Evolutionary conservation across 495 filamentous ascomycete genomes (phyloP).

Genomic region (Sporormia fimetaria): DNA sequence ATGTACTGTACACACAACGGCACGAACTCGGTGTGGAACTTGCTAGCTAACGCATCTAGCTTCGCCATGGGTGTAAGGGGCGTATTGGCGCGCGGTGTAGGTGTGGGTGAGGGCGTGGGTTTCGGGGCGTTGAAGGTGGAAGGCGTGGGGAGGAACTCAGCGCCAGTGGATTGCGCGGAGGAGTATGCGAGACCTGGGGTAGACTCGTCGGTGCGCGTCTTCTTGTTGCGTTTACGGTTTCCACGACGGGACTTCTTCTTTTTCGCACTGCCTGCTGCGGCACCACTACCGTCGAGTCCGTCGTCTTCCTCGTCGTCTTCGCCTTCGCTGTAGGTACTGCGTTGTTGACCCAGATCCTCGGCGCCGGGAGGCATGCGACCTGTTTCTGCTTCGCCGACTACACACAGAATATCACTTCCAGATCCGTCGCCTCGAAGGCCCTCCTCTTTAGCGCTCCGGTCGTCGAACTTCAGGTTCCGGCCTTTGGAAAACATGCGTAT

Average conservation of each 20-base stretch:
- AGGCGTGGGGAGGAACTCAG: constrained; percentile 16
- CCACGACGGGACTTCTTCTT: constrained; percentile 22
- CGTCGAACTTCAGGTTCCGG: constrained; percentile 56
- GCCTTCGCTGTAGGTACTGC: constrained; percentile 34
- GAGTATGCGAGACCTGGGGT: constrained; percentile 27
- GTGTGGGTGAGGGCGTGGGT: constrained; percentile 21
- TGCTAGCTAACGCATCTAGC: constrained; percentile 53
- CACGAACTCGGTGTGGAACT: constrained; percentile 54
- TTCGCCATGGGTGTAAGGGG: constrained; percentile 53
- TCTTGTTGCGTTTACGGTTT: constrained; percentile 20
- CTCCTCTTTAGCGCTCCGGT: constrained; percentile 55
- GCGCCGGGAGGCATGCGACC: constrained; percentile 16
- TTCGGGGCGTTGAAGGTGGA: constrained; percentile 38
- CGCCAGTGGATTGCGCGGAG: constrained; percentile 11
- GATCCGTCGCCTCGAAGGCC: constrained; percentile 52
- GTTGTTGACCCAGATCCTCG: constrained; percentile 15
- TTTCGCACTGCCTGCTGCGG: constrained; percentile 1
- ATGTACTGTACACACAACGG: constrained; percentile 58
- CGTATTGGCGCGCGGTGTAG: constrained; percentile 27
- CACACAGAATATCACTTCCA: constrained; percentile 62
- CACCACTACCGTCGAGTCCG: constrained; percentile 17
- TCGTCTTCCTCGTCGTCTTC: constrained; percentile 40
- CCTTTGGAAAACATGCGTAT: constrained; percentile 79
- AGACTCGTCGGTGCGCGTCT: constrained; percentile 11
- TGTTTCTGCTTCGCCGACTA: constrained; percentile 39